Evolutionary conservation across 208 protist species (phyloP), one percentile per base, ranked within the genome.

Genomic region (Crithidia brevicula): DNA sequence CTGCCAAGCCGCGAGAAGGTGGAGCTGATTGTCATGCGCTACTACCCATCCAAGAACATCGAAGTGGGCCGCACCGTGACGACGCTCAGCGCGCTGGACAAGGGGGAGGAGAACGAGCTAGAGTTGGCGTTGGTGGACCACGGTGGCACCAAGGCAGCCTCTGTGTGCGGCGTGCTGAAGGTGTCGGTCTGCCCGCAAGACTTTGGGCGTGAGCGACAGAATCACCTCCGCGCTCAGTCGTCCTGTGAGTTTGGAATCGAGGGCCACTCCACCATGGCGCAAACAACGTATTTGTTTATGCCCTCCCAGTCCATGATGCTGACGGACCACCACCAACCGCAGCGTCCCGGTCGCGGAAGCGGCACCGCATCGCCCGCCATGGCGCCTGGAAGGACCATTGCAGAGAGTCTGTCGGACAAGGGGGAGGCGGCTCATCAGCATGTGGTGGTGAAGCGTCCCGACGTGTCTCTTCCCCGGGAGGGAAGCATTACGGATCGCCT

Each of bases 1-100:
- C 56, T 94, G 31, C 91, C 91, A 9, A 76, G 82, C 28, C 68
- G 71, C n/a, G 88, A 96, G 30, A 66, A 79, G 63, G 62, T 94
- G 46, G 69, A 87, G 62, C 46, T 96, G 7, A 86, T 91, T 31
- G 22, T 93, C 9, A 74, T 89, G 62, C 53, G 78, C 36, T 80
- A 75, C 61, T 53, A 51, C 38, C 40, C 71, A 1, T 47, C 73
- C 18, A 68, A 67, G 27, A 67, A 40, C 30, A 42, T 71, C 7
- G 88, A 92, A 57, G 34, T 91, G 4, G 88, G 86, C 25, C 81
- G 86, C 52, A 91, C 85, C 20, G 66, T 70, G 25, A 33, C 93
- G 33, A 62, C 73, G 57, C 72, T 92, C 23, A 46, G 73, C n/a
- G 42, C 61, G 3, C 40, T 88, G 56, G 34, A 65, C 4, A 59